Base-by-base conservation (phyloP, 1,284 basidiomycete genomes). In the Sanghuangporus sanghuang region DNA sequence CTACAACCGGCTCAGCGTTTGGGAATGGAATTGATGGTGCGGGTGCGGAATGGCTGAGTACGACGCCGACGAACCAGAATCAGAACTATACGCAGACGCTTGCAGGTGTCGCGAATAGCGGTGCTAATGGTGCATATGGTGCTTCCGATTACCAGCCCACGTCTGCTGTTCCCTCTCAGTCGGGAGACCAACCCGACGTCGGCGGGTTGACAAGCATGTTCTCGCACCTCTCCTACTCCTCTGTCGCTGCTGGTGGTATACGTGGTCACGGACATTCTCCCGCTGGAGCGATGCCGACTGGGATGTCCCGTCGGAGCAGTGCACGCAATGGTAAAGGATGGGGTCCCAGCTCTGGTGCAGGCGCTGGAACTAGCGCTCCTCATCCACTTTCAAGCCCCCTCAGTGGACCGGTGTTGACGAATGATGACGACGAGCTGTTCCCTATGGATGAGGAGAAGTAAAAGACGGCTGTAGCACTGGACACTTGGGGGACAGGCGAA, bases 341-440 rank as follows among this genome's bases (percentile, higher is more conserved):
- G 4, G 44, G 57, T 1, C 66, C 67, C 62, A 48, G 59, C 12
- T n/a, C 44, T 7, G 44, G 44, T n/a, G 44, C 21, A 46, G 44
- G 44, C 16, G 44, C 16, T n/a, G 44, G 44, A 7, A n/a, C 44
- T 18, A 18, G 44, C 21, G 44, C 21, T 46, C 60, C 64, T 16
- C 66, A 66, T 50, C 62, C 68, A 16, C 62, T 67, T 55, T 68
- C 69, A 62, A 85, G 85, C 67, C 84, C 85, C 59, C 72, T 86
- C 64, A 84, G 83, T 68, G 76, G 82, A 61, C 85, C 85, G 5
- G 81, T 82, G 62, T 73, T 81, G 39, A 83, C 79, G 23, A 79
- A 84, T 67, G 84, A 88, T 67, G 87, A 89, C 69, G 85, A 85
- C 67, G 84, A 84, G 57, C 73, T 90, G 69, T 89, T 89, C 71